phyloP scores from a whole-genome alignment of 2,329 filamentous ascomycete species.

The Chrysoporthe deuterocubensis region DNA sequence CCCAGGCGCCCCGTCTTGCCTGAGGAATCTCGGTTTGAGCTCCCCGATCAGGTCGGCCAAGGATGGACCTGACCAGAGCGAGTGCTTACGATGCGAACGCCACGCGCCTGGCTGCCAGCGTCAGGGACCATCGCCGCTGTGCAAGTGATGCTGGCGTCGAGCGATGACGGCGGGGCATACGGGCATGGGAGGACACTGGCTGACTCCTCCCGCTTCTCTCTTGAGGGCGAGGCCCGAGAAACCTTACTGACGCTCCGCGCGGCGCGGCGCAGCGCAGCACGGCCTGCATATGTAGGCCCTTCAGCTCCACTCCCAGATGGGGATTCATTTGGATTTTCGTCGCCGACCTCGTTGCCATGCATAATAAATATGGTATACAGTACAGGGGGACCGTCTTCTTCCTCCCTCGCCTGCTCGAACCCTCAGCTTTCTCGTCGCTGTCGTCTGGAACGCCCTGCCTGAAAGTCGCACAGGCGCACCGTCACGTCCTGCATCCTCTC shows the following conservation, averaged over 20 bases:
- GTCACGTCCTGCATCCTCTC: no score
- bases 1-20: neutral
- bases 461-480: no score
- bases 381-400: neutral
- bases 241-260: no score
- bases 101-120: neutral
- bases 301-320: slow-evolving; percentile 11
- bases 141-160: neutral
- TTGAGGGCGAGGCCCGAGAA: slow-evolving; percentile 9
- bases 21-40: neutral
- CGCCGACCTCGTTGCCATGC: slow-evolving; percentile 8
- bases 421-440: neutral
- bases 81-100: neutral
- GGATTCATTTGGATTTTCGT: slow-evolving; percentile 8
- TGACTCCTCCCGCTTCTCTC: neutral
- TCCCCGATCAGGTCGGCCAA: neutral
- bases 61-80: neutral
- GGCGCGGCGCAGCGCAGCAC: neutral
- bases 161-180: slow-evolving; percentile 5
- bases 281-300: slow-evolving; percentile 3
- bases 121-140: neutral
- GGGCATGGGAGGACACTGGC: neutral
- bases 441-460: neutral
- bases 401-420: neutral
- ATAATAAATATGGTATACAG: neutral